Conservation (phyloP, 2,329 filamentous ascomycete genomes). For the Colletotrichum gigasporum region DNA sequence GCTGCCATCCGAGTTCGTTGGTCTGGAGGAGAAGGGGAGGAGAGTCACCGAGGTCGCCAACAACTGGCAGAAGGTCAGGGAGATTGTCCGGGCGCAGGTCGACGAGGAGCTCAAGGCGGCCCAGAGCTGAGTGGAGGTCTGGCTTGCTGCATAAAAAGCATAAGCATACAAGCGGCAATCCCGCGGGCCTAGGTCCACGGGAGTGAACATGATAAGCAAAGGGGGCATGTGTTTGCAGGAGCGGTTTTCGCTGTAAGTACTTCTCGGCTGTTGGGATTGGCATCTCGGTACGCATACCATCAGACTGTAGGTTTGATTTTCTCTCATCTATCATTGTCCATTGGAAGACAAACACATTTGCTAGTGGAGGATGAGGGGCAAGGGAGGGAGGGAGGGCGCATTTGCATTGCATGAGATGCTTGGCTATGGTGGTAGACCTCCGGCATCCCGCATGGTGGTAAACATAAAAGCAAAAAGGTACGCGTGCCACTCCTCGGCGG, state of each 20-base stretch:
- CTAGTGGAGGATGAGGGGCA: not conserved
- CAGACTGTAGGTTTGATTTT: not conserved
- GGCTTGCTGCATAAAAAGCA: not conserved
- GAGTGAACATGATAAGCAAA: not conserved
- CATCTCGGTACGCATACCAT: not conserved
- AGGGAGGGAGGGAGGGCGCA: not conserved
- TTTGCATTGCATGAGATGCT: constrained; percentile 1
- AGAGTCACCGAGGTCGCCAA: constrained; percentile 76
- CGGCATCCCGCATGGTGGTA: not conserved
- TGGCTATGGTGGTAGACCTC: not conserved
- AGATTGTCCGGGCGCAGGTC: constrained; percentile 79
- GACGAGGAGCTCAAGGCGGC: constrained; percentile 63
- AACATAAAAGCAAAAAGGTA: not conserved
- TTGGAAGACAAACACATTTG: not conserved
- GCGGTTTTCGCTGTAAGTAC: not conserved
- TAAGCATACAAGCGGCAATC: not conserved
- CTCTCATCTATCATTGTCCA: not conserved
- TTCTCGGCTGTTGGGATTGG: not conserved
- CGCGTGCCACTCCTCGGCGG: not conserved
- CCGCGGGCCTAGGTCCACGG: not conserved
- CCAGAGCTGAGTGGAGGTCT: constrained; percentile 7
- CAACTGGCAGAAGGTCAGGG: constrained; percentile 78
- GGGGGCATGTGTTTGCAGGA: constrained; percentile 1
- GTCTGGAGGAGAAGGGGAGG: constrained; percentile 79
- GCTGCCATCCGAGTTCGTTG: constrained; percentile 83